phyloP scores from a whole-genome alignment of 768 basidiomycete species.

The Nidula microcarpa region DNA sequence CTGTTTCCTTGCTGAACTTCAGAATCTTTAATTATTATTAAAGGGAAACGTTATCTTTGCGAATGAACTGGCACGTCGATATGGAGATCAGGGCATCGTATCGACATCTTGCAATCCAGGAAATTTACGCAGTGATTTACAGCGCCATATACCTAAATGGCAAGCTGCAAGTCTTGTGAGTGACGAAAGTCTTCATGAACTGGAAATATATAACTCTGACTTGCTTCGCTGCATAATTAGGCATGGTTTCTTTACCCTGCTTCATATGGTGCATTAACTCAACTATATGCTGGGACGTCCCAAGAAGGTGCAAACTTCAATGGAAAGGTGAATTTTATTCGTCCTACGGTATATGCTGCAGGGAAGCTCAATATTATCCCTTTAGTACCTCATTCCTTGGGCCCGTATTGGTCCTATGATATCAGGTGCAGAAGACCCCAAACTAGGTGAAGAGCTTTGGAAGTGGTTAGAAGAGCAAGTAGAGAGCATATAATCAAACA shows the following conservation, averaged over 20 bases:
- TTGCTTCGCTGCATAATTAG: background rate
- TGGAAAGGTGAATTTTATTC: slow-evolving; percentile 9
- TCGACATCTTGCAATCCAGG: slow-evolving; percentile 44
- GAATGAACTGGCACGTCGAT: slow-evolving; percentile 6
- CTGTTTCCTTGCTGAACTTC: too few species aligned
- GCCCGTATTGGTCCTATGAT: slow-evolving; percentile 14
- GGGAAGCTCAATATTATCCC: too few species aligned
- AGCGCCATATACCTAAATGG: background rate
- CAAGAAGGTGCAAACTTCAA: slow-evolving; percentile 23
- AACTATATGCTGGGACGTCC: slow-evolving; percentile 35
- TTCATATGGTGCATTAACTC: slow-evolving; percentile 32
- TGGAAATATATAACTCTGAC: slow-evolving; percentile 3
- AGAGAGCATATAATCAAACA: slow-evolving; percentile 4
- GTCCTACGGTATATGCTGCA: too few species aligned
- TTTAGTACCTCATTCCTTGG: slow-evolving; percentile 29
- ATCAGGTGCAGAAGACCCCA: slow-evolving; percentile 13
- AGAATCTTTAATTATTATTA: too few species aligned
- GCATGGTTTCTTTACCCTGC: slow-evolving; percentile 13
- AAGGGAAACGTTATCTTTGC: slow-evolving; percentile 35
- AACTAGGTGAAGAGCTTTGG: slow-evolving; percentile 23
- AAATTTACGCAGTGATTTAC: slow-evolving; percentile 26
- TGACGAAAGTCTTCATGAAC: background rate
- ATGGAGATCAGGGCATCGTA: slow-evolving; percentile 37
- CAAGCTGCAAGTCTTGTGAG: slow-evolving; percentile 7
- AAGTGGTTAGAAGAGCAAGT: slow-evolving; percentile 26